Evolutionary conservation across 495 filamentous ascomycete genomes (phyloP).

Genomic region (Penicillium canariense): DNA sequence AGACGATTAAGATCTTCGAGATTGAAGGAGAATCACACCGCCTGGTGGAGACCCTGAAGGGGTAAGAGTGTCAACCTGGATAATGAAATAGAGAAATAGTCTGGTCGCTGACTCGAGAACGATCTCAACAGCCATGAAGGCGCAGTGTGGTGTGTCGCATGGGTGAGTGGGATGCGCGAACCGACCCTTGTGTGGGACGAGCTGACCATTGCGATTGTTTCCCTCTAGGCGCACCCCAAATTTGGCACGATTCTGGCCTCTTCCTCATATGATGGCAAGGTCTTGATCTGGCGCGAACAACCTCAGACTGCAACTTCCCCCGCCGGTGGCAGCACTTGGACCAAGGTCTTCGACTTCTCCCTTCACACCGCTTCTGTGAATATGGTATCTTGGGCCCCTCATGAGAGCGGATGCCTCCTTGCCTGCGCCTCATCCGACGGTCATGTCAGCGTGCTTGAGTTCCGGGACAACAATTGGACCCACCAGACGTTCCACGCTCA

Average conservation of each 20-base stretch:
- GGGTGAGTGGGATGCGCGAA: conserved; percentile 51
- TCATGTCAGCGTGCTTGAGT: conserved; percentile 88
- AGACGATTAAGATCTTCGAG: conserved; percentile 99
- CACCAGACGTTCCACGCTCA: conserved; percentile 89
- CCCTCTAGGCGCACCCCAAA: conserved; percentile 79
- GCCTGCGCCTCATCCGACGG: conserved; percentile 93
- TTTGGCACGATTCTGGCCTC: conserved; percentile 96
- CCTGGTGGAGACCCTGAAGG: conserved; percentile 88
- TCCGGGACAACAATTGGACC: conserved; percentile 86
- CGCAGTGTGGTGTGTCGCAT: conserved; percentile 94
- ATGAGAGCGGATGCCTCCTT: conserved; percentile 90
- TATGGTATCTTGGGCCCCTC: conserved; percentile 94
- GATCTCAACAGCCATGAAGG: conserved; percentile 72
- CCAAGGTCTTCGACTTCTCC: conserved; percentile 83
- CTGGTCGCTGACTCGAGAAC: not conserved
- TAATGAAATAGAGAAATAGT: not conserved
- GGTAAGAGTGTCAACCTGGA: conserved; percentile 51
- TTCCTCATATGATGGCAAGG: conserved; percentile 93
- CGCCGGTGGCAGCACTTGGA: conserved; percentile 57
- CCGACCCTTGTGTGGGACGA: conserved; percentile 2
- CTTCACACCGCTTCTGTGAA: conserved; percentile 94
- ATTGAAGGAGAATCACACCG: conserved; percentile 92
- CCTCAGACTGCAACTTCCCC: conserved; percentile 46
- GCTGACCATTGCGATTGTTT: conserved; percentile 15
- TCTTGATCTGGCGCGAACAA: conserved; percentile 96